Evolutionary conservation across 2,329 filamentous ascomycete genomes (phyloP), one percentile per base, ranked within the genome.

Genomic region (Blastomyces gilchristii): DNA sequence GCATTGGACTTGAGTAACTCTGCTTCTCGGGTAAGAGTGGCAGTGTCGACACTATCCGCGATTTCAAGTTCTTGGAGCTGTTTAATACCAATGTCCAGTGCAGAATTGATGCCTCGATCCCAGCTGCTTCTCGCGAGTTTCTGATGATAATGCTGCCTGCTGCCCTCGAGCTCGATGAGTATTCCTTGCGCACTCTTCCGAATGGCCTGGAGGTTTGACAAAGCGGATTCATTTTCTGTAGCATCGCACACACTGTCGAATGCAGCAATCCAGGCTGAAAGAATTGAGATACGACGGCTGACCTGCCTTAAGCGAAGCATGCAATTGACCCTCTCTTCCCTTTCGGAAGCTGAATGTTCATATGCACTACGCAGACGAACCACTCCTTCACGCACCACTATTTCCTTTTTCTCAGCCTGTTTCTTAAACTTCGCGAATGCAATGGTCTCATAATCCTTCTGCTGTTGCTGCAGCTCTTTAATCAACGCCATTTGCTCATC

Each of bases 401-500:
- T 79, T 61, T 94, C 89, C 66, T 89, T 86, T 81, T 96, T 97
- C 72, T 94, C 90, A 63, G 84, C 85, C 69, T 95, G 90, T 76
- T 96, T 97, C 70, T 87, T 87, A 78, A 97, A 96, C 72, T 97
- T 97, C 69, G 84, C 82, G 69, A 93, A 93, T 59, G 91, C 91
- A 3, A 86, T 80, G 47, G 83, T 84, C 72, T 97, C 94, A 4
- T 87, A 87, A 63, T 97, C 90, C 74, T 91, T 95, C 72, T 96
- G 91, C 74, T 97, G 90, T 34, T 89, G 89, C 77, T 94, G 91
- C 62, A 99, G 84, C 74, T 97, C 92, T 69, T 96, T 96, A 75
- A 99, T 99, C 71, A 97, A 78, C n/a, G 87, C 88, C 83, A 96
- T 92, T 74, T 99, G 93, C 78, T 99, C 94, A 72, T 99, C 93